Conservation (phyloP, 768 basidiomycete species). For the Tricholoma flavovirens region DNA sequence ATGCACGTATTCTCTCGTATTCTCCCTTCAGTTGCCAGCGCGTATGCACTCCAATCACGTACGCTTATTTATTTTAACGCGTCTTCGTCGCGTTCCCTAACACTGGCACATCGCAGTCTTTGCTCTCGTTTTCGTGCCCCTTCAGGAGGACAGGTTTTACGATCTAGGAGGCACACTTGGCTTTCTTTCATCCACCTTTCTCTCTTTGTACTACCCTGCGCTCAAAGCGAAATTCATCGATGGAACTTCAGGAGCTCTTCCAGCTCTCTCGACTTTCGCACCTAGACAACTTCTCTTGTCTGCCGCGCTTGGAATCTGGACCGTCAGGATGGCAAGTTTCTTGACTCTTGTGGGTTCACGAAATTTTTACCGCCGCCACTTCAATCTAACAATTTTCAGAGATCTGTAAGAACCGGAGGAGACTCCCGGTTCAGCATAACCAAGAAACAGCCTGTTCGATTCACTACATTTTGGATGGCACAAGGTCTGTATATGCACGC, state of each 20-base stretch:
- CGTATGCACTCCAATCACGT: constrained; percentile 50
- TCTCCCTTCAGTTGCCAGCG: constrained; percentile 40
- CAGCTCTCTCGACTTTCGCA: constrained; percentile 43
- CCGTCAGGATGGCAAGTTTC: constrained; percentile 55
- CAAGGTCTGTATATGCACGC: constrained; percentile 35
- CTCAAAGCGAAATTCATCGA: constrained; percentile 45
- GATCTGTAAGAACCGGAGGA: constrained; percentile 47
- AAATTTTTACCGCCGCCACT: too few relatives aligned
- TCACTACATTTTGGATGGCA: constrained; percentile 56
- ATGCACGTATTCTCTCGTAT: constrained; percentile 51
- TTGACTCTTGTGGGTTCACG: constrained; percentile 28
- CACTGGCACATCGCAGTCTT: constrained; percentile 35
- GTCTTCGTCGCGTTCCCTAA: constrained; percentile 4
- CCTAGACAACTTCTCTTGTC: constrained; percentile 56
- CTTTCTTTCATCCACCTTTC: constrained; percentile 54
- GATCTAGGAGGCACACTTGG: constrained; percentile 63
- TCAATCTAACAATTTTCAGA: constrained; percentile 12
- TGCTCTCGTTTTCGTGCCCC: constrained; percentile 60
- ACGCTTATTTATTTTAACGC: constrained; percentile 14
- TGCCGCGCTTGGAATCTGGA: constrained; percentile 56
- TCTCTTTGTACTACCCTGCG: constrained; percentile 59
- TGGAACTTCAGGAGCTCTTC: constrained; percentile 31
- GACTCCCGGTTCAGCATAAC: constrained; percentile 64
- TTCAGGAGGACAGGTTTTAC: constrained; percentile 58
- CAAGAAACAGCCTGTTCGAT: constrained; percentile 33